Evolutionary conservation across 1,139 yeast species (phyloP).

Genomic region (Eremothecium gossypii): DNA sequence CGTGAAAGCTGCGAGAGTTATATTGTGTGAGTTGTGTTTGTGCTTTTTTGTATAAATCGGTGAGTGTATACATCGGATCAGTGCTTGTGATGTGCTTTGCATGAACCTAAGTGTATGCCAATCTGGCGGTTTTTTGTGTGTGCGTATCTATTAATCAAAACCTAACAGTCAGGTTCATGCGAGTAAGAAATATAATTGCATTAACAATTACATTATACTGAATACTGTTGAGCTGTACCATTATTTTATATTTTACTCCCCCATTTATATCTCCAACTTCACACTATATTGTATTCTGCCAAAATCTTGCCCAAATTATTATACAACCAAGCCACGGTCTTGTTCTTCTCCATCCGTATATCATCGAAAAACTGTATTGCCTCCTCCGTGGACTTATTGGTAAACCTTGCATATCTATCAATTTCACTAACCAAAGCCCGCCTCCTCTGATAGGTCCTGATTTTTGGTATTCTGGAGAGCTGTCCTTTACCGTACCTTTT

Average conservation of each 20-base stretch:
- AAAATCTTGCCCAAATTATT: constrained; percentile 15
- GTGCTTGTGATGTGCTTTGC: too few relatives aligned
- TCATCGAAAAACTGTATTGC: constrained; percentile 15
- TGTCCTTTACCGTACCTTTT: constrained; percentile 19
- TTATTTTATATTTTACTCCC: neutral
- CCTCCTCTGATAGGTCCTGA: constrained; percentile 22
- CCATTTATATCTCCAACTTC: neutral
- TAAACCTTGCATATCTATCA: constrained; percentile 13
- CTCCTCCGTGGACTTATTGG: constrained; percentile 10
- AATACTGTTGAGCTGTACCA: neutral
- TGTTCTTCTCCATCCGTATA: constrained; percentile 12
- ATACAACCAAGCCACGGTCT: constrained; percentile 20
- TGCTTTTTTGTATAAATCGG: too few relatives aligned
- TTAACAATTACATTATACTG: too few relatives aligned
- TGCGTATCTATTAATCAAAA: too few relatives aligned
- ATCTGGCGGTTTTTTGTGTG: too few relatives aligned
- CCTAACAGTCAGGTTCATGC: too few relatives aligned
- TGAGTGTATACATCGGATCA: too few relatives aligned
- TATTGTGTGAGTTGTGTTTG: too few relatives aligned
- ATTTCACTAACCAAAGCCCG: constrained; percentile 20
- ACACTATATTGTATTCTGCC: constrained; percentile 9
- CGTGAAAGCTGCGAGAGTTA: too few relatives aligned
- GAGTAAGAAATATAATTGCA: too few relatives aligned
- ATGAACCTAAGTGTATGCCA: too few relatives aligned
- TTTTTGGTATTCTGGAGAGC: constrained; percentile 17